A percentile compares a stretch with the other conserved stretches of the same genome.
These are phyloP conservation scores for Puccinellia tenuiflora DNA, from an alignment of 176 grass and related monocot genomes.

Conservation along the genomic window DNA sequence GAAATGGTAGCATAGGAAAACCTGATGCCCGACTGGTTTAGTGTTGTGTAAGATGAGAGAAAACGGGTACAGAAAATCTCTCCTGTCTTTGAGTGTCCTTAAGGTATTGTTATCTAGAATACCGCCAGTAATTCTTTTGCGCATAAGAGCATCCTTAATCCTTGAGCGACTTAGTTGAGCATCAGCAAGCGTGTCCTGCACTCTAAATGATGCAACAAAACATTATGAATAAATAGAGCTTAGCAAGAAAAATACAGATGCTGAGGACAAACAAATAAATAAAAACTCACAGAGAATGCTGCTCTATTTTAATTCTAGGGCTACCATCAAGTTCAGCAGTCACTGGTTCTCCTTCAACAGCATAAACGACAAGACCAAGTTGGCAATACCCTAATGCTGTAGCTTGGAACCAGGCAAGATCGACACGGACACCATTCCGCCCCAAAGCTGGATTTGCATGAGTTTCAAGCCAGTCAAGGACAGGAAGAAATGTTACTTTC, in stretches of 20 bases:
- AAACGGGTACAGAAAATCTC: conserved; percentile 86
- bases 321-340: conserved; percentile 44
- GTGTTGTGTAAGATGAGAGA: conserved; percentile 96
- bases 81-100: conserved; percentile 74
- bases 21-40: conserved; percentile 96
- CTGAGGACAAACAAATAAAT: conserved; percentile 10
- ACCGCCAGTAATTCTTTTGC: conserved; percentile 79
- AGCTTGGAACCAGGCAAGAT: conserved; percentile 95
- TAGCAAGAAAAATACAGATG: conserved; percentile 11
- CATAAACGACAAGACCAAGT: conserved; percentile 91
- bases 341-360: conserved; percentile 58
- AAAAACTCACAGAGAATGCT: conserved; percentile 51
- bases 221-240: conserved; percentile 16
- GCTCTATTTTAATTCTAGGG: conserved; percentile 57
- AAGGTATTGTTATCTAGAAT: conserved; percentile 69
- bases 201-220: conserved; percentile 46
- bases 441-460: conserved; percentile 79
- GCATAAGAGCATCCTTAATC: conserved; percentile 50
- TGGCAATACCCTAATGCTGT: conserved; percentile 88
- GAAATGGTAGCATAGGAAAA: conserved; percentile 21
- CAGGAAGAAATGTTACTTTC: conserved; percentile 65
- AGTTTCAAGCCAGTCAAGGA: conserved; percentile 86
- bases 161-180: conserved; percentile 41
- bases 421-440: conserved; percentile 49
- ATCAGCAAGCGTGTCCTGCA: conserved; percentile 39